These are phyloP conservation scores for Caryopteris hybrid DNA, from an alignment of 305 asterid species.

Conservation along the genomic window DNA sequence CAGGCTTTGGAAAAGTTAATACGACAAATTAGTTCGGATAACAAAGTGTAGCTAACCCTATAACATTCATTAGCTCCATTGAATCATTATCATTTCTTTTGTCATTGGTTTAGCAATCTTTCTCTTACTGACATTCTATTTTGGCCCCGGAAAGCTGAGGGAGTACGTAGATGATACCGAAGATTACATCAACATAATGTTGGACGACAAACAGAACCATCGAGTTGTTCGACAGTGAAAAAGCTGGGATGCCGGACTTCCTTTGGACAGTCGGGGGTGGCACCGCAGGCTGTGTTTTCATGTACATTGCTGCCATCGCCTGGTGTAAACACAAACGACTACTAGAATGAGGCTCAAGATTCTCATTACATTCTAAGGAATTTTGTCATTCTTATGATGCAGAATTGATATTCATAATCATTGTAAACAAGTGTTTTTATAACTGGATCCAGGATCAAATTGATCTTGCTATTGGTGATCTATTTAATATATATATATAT, in stretches of 20 bases:
- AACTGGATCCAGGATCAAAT: too few species aligned
- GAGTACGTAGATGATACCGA: slow-evolving; percentile 93
- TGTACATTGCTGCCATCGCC: slow-evolving; percentile 51
- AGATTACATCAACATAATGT: slow-evolving; percentile 82
- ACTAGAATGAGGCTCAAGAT: slow-evolving; percentile 31
- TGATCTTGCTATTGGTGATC: too few species aligned
- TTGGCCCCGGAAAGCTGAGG: slow-evolving; percentile 42
- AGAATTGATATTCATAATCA: too few species aligned
- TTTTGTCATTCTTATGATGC: not conserved
- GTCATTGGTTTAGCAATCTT: not conserved
- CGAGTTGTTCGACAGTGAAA: slow-evolving; percentile 32
- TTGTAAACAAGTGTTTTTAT: too few species aligned
- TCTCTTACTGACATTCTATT: not conserved
- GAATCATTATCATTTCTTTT: not conserved
- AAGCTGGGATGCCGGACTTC: slow-evolving; percentile 46
- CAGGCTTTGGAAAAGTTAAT: too few species aligned
- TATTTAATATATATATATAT: too few species aligned
- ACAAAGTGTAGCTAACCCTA: not conserved
- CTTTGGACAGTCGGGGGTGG: slow-evolving; percentile 76
- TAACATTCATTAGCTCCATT: not conserved
- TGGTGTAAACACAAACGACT: slow-evolving; percentile 65
- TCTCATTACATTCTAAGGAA: not conserved
- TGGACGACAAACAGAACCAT: slow-evolving; percentile 85
- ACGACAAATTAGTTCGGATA: too few species aligned
- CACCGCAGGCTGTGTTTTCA: slow-evolving; percentile 36